Base-by-base conservation (phyloP, 2,329 filamentous ascomycete genomes). In the Diaporthe nobilis region DNA sequence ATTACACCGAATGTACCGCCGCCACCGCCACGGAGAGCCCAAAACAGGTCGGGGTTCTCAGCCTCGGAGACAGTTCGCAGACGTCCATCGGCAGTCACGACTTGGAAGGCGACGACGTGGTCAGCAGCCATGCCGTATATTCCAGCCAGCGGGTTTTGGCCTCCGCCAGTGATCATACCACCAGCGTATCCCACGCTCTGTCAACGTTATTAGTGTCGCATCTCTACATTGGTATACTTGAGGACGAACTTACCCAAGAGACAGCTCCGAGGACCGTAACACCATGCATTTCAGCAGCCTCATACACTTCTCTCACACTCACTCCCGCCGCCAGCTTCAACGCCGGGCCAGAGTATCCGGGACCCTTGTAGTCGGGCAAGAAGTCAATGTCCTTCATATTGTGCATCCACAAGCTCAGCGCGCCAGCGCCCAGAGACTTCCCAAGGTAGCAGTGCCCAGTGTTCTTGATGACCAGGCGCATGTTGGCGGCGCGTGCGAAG, bases 391-490 rank as follows among this genome's bases (percentile, higher is more conserved):
- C 81, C 78, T 89, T 88, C 60, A 91, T 83, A 73, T 86, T 81
- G 72, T 91, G 89, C 13, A 86, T 90, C 87, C 90, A 91, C 44
- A 92, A 81, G 10, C 85, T 85, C 4, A 92, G 81, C 4, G 68
- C 20, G 9, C 55, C 74, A 0, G 58, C 44, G 9, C 74, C 74
- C 2, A 34, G 22, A 12, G 55, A 65, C 15, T 89, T 88, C 39
- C 91, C 92, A 34, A 87, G 84, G 77, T 85, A 86, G 75, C 90
- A 88, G 79, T 91, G 89, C 0, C 89, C 89, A 0, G 89, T 90
- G 77, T 90, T 90, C 78, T 87, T 86, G 78, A 91, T 86, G 15
- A 90, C 83, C 0, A 90, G 78, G 4, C 89, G 84, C 60, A 91
- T 82, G 74, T 88, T 87, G 71, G 87, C 81, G 42, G 85, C 77